These are phyloP conservation scores for Coemansia sp. DNA, from an alignment of 192 early-diverging fungal species.

Conservation along the genomic window DNA sequence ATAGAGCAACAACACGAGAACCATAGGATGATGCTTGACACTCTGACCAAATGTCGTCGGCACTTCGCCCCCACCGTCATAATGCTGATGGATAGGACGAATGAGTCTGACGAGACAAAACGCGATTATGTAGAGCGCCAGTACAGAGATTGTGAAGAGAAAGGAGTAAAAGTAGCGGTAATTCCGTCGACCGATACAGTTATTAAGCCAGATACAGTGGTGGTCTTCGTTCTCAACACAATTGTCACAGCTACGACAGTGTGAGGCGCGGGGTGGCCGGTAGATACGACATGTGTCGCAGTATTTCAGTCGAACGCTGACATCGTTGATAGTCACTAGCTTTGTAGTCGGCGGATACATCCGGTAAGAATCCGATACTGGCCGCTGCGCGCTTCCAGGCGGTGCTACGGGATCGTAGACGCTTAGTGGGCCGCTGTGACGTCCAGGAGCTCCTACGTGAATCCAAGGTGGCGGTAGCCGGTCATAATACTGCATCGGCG, in stretches of 20 bases:
- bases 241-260: constrained; percentile 88
- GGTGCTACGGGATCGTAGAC: constrained; percentile 51
- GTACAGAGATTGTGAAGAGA: constrained; percentile 61
- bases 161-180: constrained; percentile 86
- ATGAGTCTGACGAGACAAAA: constrained; percentile 68
- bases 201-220: constrained; percentile 95
- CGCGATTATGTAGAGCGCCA: constrained; percentile 66
- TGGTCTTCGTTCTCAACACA: constrained; percentile 90
- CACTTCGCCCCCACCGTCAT: constrained; percentile 15
- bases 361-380: constrained; percentile 24
- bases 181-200: constrained; percentile 87
- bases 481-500: constrained; percentile 58
- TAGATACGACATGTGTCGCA: constrained; percentile 91
- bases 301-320: constrained; percentile 77
- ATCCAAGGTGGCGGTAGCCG: constrained; percentile 59
- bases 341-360: constrained; percentile 56
- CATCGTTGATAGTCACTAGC: constrained; percentile 66
- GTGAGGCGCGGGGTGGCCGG: constrained; percentile 84
- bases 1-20: constrained; percentile 69
- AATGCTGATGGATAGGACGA: constrained; percentile 33
- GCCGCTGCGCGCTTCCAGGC: constrained; percentile 17
- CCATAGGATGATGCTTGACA: constrained; percentile 49
- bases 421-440: constrained; percentile 31
- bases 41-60: constrained; percentile 49
- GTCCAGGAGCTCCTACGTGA: constrained; percentile 35